Evolutionary conservation across 805 yeast genomes (phyloP).

Genomic region (Candida chilensis): DNA sequence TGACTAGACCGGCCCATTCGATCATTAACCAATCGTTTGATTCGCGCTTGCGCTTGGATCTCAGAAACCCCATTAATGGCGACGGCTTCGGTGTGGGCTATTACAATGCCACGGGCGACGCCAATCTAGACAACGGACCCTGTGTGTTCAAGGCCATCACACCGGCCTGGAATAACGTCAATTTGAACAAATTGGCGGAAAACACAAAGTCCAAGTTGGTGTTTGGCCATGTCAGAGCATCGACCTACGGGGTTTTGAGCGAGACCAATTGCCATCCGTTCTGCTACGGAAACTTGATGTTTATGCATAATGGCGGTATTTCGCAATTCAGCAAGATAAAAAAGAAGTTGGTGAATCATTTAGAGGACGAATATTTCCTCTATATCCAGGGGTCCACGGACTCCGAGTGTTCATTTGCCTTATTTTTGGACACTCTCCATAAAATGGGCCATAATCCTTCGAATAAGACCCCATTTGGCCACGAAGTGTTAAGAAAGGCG

Average conservation of each 20-base stretch:
- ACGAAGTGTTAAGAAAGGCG: conserved; percentile 55
- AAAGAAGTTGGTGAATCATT: conserved; percentile 57
- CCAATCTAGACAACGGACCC: conserved; percentile 50
- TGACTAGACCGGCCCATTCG: conserved; percentile 94
- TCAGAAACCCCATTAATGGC: conserved; percentile 90
- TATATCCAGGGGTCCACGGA: conserved; percentile 91
- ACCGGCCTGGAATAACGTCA: conserved; percentile 96
- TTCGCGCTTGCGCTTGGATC: conserved; percentile 77
- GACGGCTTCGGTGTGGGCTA: conserved; percentile 98
- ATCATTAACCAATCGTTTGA: conserved; percentile 95
- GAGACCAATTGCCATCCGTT: conserved; percentile 98
- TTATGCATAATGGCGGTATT: conserved; percentile 96
- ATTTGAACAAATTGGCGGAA: conserved; percentile 75
- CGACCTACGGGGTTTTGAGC: conserved; percentile 87
- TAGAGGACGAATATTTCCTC: conserved; percentile 73
- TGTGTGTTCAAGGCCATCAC: conserved; percentile 93
- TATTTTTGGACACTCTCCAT: conserved; percentile 68
- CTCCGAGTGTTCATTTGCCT: conserved; percentile 90
- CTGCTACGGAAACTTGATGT: conserved; percentile 77
- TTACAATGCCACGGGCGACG: conserved; percentile 31
- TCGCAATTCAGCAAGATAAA: conserved; percentile 68
- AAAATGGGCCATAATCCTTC: conserved; percentile 70
- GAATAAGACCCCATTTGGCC: conserved; percentile 30
- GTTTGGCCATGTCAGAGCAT: conserved; percentile 94
- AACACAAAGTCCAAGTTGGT: conserved; percentile 80